These are phyloP conservation scores for Nitzschia sp. DNA, from an alignment of 108 stramenopile genomes.

Conservation along the genomic window DNA sequence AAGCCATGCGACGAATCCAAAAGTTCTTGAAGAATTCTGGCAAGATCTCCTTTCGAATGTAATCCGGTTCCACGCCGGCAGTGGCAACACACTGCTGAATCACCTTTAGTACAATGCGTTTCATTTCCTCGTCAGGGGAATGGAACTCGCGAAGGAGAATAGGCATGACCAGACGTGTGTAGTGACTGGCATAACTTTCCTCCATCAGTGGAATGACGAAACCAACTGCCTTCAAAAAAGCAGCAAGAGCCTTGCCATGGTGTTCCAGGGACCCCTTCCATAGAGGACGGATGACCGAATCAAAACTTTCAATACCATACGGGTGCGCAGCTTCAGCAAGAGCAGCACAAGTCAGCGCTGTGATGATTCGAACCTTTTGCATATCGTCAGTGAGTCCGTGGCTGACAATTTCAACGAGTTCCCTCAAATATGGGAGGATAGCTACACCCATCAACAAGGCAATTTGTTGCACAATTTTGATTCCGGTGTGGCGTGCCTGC, in stretches of 20 bases:
- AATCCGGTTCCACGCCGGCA: conserved; percentile 96
- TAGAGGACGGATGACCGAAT: conserved; percentile 94
- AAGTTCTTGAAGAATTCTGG: conserved; percentile 98
- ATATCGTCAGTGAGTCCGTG: conserved; percentile 96
- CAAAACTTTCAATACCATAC: conserved; percentile 99
- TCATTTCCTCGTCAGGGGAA: conserved; percentile 96
- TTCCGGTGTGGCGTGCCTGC: conserved; percentile 99
- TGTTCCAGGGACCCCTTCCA: conserved; percentile 98
- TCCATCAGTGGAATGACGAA: conserved; percentile 99
- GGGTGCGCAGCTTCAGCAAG: conserved; percentile 98
- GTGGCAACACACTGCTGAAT: conserved; percentile 98
- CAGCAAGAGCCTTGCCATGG: conserved; percentile 96
- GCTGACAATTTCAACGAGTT: conserved; percentile 94
- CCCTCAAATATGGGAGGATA: conserved; percentile 93
- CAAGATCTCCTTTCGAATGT: conserved; percentile 94
- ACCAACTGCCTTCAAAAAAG: conserved; percentile 98
- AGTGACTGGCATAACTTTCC: conserved; percentile 99
- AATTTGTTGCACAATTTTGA: conserved; percentile 99
- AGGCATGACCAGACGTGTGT: conserved; percentile 97
- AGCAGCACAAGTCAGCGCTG: conserved; percentile 94
- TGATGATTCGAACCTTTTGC: conserved; percentile 96
- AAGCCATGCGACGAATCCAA: conserved; percentile 98
- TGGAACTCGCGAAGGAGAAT: conserved; percentile 97
- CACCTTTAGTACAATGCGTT: conserved; percentile 97
- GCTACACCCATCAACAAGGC: conserved; percentile 98